Base-by-base conservation (phyloP, 2,329 filamentous ascomycete species). In the Colletotrichum scovillei region DNA sequence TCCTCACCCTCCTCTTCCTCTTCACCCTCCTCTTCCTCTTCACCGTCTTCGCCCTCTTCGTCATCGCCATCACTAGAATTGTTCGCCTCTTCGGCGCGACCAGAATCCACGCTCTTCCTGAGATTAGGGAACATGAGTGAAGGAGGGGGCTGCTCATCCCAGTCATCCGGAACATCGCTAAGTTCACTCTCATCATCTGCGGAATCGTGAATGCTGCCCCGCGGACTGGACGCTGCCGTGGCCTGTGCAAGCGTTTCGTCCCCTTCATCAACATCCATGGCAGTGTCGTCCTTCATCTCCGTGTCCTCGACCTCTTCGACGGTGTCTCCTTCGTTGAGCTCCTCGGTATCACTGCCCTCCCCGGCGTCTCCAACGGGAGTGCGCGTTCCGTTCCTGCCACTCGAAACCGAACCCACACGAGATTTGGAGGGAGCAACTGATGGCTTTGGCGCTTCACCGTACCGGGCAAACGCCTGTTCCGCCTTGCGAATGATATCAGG, bases 171-270 rank as follows among this genome's bases (percentile, higher is more conserved):
- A 5, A 91, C 88, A 74, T 93, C 92, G 65, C 91, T 93, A 0
- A 93, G 84, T 74, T 93, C 92, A 78, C 91, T 93, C 80, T 93
- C 92, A 67, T 92, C 91, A 74, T 93, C 91, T 0, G 89, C 91
- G 53, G 88, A 92, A 73, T 92, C 91, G 73, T 92, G 89, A 8
- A 91, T 82, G 72, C 89, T 94, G 6, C 88, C 89, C 0, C 87
- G 86, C 6, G 88, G 86, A 69, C 90, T 91, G 63, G 85, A 89
- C 38, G 73, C 80, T 81, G 57, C 74, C 68, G 62, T 74, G 74
- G 24, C 74, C 74, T 7, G 76, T 70, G 59, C 81, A 81, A 14
- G 77, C 75, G 14, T 76, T 63, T 65, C 81, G 77, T 65, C 75
- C 64, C 65, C 78, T 57, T 75, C 65, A 66, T 69, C 57, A 58